Conservation (phyloP, 495 filamentous ascomycete species). For the Rostrohypoxylon terebratum region DNA sequence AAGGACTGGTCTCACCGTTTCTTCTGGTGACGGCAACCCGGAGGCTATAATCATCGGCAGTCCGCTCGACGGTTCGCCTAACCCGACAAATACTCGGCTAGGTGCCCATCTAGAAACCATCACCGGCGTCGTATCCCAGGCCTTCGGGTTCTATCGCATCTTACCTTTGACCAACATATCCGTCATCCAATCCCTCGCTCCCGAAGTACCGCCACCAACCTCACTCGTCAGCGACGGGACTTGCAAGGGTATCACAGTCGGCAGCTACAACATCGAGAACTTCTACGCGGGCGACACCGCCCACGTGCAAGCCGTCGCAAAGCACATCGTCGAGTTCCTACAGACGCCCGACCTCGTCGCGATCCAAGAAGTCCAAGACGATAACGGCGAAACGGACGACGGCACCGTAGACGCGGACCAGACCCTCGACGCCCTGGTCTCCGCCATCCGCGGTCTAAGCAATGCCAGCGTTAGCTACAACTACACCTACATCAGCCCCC, state of each 20-base stretch:
- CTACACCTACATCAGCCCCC: slow-evolving; percentile 63
- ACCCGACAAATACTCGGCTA: slow-evolving; percentile 64
- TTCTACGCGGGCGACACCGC: slow-evolving; percentile 58
- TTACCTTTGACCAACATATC: slow-evolving; percentile 65
- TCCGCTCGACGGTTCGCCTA: slow-evolving; percentile 69
- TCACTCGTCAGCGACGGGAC: slow-evolving; percentile 55
- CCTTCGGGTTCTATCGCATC: slow-evolving; percentile 70
- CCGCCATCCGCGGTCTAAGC: slow-evolving; percentile 55
- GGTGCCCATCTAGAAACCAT: slow-evolving; percentile 68
- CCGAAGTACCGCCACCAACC: slow-evolving; percentile 54
- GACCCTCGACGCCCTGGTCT: slow-evolving; percentile 59
- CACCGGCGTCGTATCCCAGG: slow-evolving; percentile 67
- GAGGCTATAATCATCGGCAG: slow-evolving; percentile 69
- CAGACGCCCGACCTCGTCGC: slow-evolving; percentile 66
- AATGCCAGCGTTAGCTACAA: slow-evolving; percentile 53
- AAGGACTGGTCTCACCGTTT: slow-evolving; percentile 67
- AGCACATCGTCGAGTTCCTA: slow-evolving; percentile 66
- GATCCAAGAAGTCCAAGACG: slow-evolving; percentile 72
- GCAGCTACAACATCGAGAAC: slow-evolving; percentile 72
- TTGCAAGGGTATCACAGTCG: slow-evolving; percentile 66
- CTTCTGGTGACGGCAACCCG: slow-evolving; percentile 66
- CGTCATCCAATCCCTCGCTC: slow-evolving; percentile 51
- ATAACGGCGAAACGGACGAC: slow-evolving; percentile 64
- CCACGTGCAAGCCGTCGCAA: slow-evolving; percentile 61
- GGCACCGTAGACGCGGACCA: slow-evolving; percentile 60